Conservation (phyloP, 2,329 filamentous ascomycete genomes). For the Helotiales sp. region DNA sequence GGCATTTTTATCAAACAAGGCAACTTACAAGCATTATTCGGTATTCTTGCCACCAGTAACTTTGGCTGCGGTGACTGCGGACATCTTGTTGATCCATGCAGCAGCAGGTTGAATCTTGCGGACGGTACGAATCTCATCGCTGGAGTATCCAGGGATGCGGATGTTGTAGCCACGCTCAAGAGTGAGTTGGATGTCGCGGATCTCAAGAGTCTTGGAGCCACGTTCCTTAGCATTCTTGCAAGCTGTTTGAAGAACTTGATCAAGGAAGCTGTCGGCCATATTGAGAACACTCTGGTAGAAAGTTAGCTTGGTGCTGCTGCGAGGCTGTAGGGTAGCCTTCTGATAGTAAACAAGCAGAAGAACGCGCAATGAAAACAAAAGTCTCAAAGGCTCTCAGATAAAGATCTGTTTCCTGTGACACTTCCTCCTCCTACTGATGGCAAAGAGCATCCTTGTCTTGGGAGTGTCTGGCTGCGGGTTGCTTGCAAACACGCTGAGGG, state of each 20-base stretch:
- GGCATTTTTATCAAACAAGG: neutral
- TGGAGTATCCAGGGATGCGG: conserved; percentile 89
- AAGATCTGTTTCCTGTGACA: too few relatives aligned
- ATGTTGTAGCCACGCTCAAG: conserved; percentile 87
- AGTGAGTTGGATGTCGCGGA: conserved; percentile 80
- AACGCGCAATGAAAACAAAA: neutral
- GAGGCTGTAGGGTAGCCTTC: neutral
- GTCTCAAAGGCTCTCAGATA: neutral
- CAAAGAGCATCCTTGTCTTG: too few relatives aligned
- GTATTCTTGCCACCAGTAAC: conserved; percentile 54
- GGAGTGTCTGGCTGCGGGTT: too few relatives aligned
- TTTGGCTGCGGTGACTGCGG: conserved; percentile 92
- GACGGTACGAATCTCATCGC: conserved; percentile 91
- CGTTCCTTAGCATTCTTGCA: conserved; percentile 93
- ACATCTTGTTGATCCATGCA: conserved; percentile 96
- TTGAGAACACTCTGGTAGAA: conserved; percentile 73
- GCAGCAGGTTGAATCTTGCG: conserved; percentile 87
- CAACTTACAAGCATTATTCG: conserved; percentile 24
- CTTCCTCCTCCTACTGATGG: too few relatives aligned
- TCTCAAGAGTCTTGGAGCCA: conserved; percentile 85
- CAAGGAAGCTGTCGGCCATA: conserved; percentile 92
- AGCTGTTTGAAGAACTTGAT: conserved; percentile 82
- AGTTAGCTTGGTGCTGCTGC: conserved; percentile 7
- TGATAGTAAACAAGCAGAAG: neutral
- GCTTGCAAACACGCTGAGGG: too few relatives aligned